Conservation (phyloP, 495 filamentous ascomycete species). For the Neurospora sp. region DNA sequence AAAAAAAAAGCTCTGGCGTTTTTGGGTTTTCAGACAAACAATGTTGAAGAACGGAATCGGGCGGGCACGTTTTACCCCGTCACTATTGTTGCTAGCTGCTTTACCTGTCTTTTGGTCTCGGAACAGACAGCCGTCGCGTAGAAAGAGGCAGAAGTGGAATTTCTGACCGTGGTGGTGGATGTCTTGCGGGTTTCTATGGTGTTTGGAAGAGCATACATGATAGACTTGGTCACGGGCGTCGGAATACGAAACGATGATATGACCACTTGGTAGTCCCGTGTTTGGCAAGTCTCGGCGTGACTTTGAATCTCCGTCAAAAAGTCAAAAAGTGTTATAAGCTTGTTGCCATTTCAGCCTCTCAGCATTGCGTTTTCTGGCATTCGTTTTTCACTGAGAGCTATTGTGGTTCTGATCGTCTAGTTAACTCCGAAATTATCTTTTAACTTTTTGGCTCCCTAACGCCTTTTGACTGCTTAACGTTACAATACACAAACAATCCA, state of each 20-base stretch:
- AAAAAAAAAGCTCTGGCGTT: slow-evolving; percentile 24
- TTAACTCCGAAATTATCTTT: not conserved
- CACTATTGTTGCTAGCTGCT: not conserved
- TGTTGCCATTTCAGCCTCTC: not conserved
- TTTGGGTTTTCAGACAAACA: slow-evolving; percentile 8
- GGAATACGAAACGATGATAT: not conserved
- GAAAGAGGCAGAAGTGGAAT: not conserved
- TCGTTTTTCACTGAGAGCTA: not conserved
- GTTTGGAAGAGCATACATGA: not conserved
- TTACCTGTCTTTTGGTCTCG: not conserved
- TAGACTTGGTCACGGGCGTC: not conserved
- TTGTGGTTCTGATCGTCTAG: not conserved
- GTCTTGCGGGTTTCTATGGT: not conserved
- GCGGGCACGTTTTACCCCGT: not conserved
- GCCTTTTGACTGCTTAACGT: not conserved
- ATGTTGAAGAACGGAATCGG: not conserved
- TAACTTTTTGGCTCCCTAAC: not conserved
- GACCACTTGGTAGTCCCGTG: not conserved
- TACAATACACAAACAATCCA: not conserved
- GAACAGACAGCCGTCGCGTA: not conserved
- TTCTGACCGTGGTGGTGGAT: not conserved
- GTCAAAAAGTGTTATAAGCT: not conserved
- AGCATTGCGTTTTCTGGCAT: not conserved
- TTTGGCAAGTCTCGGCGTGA: not conserved
- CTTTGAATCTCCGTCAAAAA: not conserved